phyloP scores from a whole-genome alignment of 192 early-diverging fungal species.

The Kickxella alabastrina region DNA sequence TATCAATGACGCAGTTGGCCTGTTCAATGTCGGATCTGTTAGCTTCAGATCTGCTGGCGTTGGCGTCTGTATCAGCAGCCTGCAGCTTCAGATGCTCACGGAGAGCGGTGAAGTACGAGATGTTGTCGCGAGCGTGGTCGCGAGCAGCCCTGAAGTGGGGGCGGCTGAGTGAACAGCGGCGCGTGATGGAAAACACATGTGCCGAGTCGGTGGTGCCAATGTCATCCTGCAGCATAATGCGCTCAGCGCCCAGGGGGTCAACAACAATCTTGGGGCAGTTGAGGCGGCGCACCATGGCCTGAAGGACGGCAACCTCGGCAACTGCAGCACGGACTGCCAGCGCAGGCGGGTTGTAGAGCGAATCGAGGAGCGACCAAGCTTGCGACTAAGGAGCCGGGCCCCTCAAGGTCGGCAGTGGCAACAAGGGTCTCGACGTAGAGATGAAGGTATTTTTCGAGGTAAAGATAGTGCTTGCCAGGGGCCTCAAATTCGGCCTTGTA shows the following conservation, averaged over 20 bases:
- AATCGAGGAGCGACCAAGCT: conserved; percentile 38
- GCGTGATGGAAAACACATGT: conserved; percentile 24
- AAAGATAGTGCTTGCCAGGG: conserved; percentile 48
- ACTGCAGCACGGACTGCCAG: conserved; percentile 1
- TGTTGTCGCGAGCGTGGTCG: conserved; percentile 40
- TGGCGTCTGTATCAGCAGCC: background rate
- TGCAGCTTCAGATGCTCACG: conserved; percentile 4
- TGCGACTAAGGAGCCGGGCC: conserved; percentile 33
- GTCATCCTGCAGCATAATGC: conserved; percentile 24
- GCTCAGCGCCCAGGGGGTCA: conserved; percentile 21
- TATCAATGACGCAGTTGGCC: conserved; percentile 5
- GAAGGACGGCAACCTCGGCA: conserved; percentile 18
- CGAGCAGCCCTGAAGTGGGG: conserved; percentile 33
- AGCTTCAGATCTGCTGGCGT: background rate
- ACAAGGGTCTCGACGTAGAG: conserved; percentile 36
- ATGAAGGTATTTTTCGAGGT: conserved; percentile 43
- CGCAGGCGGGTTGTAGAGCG: conserved; percentile 12
- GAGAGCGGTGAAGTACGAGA: conserved; percentile 17
- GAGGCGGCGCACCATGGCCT: conserved; percentile 24
- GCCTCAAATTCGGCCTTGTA: conserved; percentile 51
- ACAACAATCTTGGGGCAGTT: conserved; percentile 40
- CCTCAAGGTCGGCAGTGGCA: conserved; percentile 32
- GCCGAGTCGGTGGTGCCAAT: background rate
- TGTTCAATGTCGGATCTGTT: background rate
- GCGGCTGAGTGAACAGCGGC: conserved; percentile 39